Evolutionary conservation across 345 rosid species (phyloP).

Genomic region (Xanthoceras sorbifolium): DNA sequence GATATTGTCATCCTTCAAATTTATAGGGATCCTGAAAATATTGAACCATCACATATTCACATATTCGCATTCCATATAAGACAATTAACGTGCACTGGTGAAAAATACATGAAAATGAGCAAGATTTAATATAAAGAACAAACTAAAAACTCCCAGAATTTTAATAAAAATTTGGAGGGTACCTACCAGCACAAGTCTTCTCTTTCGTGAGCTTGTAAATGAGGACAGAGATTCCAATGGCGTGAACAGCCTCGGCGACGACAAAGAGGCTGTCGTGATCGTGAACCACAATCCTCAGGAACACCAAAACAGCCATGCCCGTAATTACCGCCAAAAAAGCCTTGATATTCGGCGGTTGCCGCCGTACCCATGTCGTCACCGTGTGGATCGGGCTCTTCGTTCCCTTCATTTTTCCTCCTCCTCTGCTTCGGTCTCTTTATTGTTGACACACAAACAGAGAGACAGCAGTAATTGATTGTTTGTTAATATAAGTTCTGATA

Average conservation of each 20-base stretch:
- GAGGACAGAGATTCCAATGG: constrained; percentile 81
- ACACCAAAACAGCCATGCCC: constrained; percentile 68
- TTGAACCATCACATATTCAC: constrained; percentile 2
- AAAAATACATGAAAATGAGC: not conserved
- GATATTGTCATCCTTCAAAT: not conserved
- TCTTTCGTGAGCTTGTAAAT: constrained; percentile 89
- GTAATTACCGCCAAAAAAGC: constrained; percentile 62
- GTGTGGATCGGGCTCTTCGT: constrained; percentile 63
- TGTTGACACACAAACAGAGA: not conserved
- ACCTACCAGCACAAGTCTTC: constrained; percentile 81
- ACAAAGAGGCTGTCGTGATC: constrained; percentile 93
- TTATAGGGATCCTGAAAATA: not conserved
- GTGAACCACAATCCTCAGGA: constrained; percentile 74
- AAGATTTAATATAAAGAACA: not conserved
- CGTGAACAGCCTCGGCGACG: constrained; percentile 87
- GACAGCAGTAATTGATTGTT: no score
- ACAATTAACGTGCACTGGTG: not conserved
- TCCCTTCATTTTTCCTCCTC: constrained; percentile 44
- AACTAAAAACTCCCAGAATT: no score
- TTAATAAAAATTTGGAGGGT: no score
- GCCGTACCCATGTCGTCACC: constrained; percentile 74
- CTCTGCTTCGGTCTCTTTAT: not conserved
- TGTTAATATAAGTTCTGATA: no score
- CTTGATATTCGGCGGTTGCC: constrained; percentile 88
- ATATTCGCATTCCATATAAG: not conserved